These are phyloP conservation scores for Xylariaceae sp. DNA, from an alignment of 2,329 filamentous ascomycete genomes.

Conservation along the genomic window DNA sequence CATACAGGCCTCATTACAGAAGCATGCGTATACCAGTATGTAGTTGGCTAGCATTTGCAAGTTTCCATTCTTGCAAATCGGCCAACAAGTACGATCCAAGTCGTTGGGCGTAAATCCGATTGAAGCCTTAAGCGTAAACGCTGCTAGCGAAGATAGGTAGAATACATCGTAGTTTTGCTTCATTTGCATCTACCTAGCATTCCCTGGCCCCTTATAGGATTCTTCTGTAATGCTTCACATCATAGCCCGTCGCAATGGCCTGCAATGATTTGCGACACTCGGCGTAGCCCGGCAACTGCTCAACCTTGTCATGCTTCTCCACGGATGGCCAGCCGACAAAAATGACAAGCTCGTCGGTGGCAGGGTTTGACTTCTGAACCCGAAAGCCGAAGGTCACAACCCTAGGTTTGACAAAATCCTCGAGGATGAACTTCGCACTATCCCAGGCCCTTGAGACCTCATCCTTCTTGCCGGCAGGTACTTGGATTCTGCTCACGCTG, in stretches of 20 bases:
- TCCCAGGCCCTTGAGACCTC: conserved; percentile 36
- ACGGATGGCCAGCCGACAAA: conserved; percentile 38
- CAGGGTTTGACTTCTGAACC: conserved; percentile 37
- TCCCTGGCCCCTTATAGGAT: conserved; percentile 25
- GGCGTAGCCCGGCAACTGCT: conserved; percentile 24
- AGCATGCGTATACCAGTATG: no score
- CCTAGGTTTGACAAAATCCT: conserved; percentile 30
- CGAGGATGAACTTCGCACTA: conserved; percentile 32
- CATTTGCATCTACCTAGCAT: conserved; percentile 1
- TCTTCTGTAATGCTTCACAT: conserved; percentile 34
- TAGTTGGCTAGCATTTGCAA: no score
- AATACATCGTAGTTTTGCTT: no score
- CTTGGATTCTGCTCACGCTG: conserved; percentile 35
- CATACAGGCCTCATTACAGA: no score
- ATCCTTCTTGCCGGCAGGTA: conserved; percentile 32
- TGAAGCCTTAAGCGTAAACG: no score
- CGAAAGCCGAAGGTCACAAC: conserved; percentile 41
- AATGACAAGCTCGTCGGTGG: conserved; percentile 39
- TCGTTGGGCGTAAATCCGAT: no score
- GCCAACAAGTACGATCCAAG: no score
- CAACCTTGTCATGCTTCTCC: conserved; percentile 34
- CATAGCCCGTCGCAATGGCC: conserved; percentile 23
- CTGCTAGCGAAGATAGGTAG: no score
- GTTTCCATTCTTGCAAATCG: no score
- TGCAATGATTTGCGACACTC: conserved; percentile 25